phyloP scores from a whole-genome alignment of 2,329 filamentous ascomycete species.

The Byssochlamys sp. region DNA sequence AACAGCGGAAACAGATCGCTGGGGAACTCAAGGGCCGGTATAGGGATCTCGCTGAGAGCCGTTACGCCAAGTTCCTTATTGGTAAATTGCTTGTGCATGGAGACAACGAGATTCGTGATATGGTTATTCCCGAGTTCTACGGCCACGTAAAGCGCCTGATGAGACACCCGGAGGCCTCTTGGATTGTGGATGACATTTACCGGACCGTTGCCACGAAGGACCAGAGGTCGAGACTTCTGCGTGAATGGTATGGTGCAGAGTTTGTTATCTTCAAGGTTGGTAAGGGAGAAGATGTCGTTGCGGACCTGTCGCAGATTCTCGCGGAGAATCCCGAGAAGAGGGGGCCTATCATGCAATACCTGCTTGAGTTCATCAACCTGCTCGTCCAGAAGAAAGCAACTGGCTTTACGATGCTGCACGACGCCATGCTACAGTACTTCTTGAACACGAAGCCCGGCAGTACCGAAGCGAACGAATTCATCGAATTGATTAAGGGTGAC shows the following conservation, averaged over 20 bases:
- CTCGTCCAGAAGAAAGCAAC: slow-evolving; percentile 94
- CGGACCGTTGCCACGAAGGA: slow-evolving; percentile 73
- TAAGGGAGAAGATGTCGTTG: slow-evolving; percentile 40
- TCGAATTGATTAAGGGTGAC: slow-evolving; percentile 84
- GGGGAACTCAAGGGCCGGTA: slow-evolving; percentile 78
- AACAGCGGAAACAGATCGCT: slow-evolving; percentile 78
- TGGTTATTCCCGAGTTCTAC: slow-evolving; percentile 90
- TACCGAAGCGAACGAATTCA: slow-evolving; percentile 74
- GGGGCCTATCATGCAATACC: slow-evolving; percentile 71
- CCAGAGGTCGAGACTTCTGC: slow-evolving; percentile 74
- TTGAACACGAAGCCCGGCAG: slow-evolving; percentile 65
- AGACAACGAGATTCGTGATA: slow-evolving; percentile 72
- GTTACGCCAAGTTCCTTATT: slow-evolving; percentile 94
- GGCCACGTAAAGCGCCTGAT: slow-evolving; percentile 86
- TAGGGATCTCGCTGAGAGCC: slow-evolving; percentile 76
- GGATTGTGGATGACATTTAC: slow-evolving; percentile 97
- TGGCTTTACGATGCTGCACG: slow-evolving; percentile 94
- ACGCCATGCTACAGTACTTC: slow-evolving; percentile 96
- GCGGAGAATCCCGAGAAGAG: slow-evolving; percentile 73
- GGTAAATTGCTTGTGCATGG: slow-evolving; percentile 92
- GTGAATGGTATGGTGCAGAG: slow-evolving; percentile 94
- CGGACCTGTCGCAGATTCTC: slow-evolving; percentile 67
- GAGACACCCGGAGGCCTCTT: slow-evolving; percentile 89
- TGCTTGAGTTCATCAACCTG: slow-evolving; percentile 79
- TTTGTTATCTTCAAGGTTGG: slow-evolving; percentile 68